Evolutionary conservation across 495 filamentous ascomycete species (phyloP).

Genomic region (Bombardia bombarda): DNA sequence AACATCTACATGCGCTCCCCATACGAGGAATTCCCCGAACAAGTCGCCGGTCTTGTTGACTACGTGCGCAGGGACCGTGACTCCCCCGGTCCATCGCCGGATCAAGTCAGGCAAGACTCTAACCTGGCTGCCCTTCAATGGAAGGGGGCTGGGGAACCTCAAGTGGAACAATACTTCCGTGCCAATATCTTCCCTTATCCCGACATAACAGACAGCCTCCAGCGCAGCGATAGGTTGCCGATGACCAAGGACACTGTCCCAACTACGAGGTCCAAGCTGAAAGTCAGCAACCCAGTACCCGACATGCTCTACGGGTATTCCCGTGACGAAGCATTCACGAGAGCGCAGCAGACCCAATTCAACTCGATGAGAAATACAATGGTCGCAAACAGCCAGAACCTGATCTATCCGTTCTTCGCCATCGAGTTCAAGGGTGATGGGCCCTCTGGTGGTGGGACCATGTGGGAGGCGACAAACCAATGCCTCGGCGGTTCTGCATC

Average conservation of each 20-base stretch:
- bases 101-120: neutral
- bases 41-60: neutral
- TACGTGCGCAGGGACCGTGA: neutral
- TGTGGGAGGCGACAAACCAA: constrained; percentile 25
- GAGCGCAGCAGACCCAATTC: constrained; percentile 6
- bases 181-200: neutral
- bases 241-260: neutral
- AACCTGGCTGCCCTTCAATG: neutral
- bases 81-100: neutral
- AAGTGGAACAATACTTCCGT: neutral
- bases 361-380: constrained; percentile 14
- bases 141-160: neutral
- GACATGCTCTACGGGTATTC: neutral
- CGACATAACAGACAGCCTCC: neutral
- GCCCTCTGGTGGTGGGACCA: neutral
- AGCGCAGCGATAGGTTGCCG: neutral
- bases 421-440: constrained; percentile 22
- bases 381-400: constrained; percentile 10
- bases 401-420: constrained; percentile 22
- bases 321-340: neutral
- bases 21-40: neutral
- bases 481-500: constrained; percentile 18
- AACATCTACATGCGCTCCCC: neutral
- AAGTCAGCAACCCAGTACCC: neutral
- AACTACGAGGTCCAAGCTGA: neutral